Evolutionary conservation across 2,329 filamentous ascomycete species (phyloP), one percentile per base, ranked within the genome.

Genomic region (Colletotrichum shisoi): DNA sequence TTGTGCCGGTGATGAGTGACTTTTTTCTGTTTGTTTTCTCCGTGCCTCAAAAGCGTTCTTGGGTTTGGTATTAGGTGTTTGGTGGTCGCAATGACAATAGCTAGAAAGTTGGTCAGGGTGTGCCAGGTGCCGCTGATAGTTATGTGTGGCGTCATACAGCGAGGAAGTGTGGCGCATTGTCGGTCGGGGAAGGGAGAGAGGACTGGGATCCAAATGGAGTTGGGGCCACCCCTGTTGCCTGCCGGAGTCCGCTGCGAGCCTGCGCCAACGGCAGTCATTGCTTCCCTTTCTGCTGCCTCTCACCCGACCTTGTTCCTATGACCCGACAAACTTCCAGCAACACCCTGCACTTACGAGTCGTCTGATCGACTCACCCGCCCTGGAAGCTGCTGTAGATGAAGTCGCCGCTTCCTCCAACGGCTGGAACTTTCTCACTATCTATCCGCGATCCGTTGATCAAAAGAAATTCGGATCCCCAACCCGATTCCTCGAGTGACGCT

Each of bases 261-360:
- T 62, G 60, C 53, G 40, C 40, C 61, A 34, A 54, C 40, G 48
- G 53, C 46, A 63, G 31, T 67, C 40, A 67, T 34, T 63, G 60
- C 58, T 67, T 58, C 64, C 61, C 57, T 17, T 64, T 64, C 39
- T 63, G 60, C 59, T 37, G 56, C 49, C 62, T 63, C 64, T 64
- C 65, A 60, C 65, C 65, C 61, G 65, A 68, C 65, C 65, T 65
- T 56, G 65, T 48, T 37, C 65, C 40, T 56, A 49, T 68, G 65
- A 68, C 65, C 60, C 54, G 62, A 56, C 56, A 44, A 67, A 37
- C 44, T 37, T 54, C 42, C n/a, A 56, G 31, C 37, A 67, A 44
- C 52, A 54, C 56, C 40, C 48, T 54, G 49, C 54, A 63, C 46
- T 48, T 48, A 44, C 24, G 64, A 54, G 42, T 54, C 60, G 48